Evolutionary conservation across 2,329 filamentous ascomycete genomes (phyloP), one percentile per base, ranked within the genome.

Genomic region (Colletotrichum gloeosporioides): DNA sequence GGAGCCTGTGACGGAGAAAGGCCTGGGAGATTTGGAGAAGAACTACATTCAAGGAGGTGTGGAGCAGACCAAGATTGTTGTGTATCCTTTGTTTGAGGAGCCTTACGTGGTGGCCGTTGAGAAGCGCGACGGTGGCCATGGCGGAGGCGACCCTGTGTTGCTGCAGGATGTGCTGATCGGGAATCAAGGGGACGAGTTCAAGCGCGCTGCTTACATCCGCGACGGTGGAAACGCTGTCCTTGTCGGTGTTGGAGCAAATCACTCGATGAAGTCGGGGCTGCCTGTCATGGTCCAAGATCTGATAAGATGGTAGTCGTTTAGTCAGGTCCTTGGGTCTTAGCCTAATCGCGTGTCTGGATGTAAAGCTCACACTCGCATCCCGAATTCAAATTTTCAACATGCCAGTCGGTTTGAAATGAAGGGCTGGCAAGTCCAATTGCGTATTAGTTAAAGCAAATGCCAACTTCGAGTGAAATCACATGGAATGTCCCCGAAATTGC

Each of bases 111-210:
- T 88, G 16, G 82, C 85, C 34, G 83, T 89, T 62, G 80, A 82
- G 4, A 82, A 84, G 31, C 84, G 83, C 13, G 80, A 82, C 8
- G 87, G 87, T 15, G 86, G 86, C 0, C 87, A 89, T 78, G 87
- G 87, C 13, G 87, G 87, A 15, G 87, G 87, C 4, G 87, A 89
- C 78, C 85, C 86, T 8, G 83, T 87, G 6, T 78, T 89, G 59
- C 79, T 89, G 53, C 82, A 84, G 22, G 87, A 88, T 81, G 73
- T 88, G 7, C 87, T 88, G 78, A 85, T 86, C 0, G 82, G 83
- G 32, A 77, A 79, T 6, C 80, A 81, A 31, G 81, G 81, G 29
- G 86, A 88, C 79, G 71, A 81, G 75, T 81, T 83, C 70, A 83
- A 84, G 65, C 81, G 87, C 12, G 86, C 86, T 32, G 87, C 86